These are phyloP conservation scores for Phytophthora syringae DNA, from an alignment of 352 stramenopile species.

Conservation along the genomic window DNA sequence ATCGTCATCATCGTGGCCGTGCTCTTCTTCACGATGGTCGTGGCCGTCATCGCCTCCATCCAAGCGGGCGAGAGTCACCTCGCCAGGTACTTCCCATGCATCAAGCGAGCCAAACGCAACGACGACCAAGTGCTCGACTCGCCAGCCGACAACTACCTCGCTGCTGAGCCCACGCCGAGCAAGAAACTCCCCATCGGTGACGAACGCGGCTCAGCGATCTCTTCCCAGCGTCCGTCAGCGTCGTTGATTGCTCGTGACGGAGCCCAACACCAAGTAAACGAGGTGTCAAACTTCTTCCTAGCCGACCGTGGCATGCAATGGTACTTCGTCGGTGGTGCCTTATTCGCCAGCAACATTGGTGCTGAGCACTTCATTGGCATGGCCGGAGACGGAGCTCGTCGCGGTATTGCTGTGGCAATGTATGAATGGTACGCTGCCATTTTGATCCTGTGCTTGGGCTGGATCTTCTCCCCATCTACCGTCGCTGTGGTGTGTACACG, in stretches of 20 bases:
- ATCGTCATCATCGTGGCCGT: constrained; percentile 42
- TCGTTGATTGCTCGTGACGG: constrained; percentile 41
- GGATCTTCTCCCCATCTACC: constrained; percentile 74
- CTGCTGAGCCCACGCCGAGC: constrained; percentile 25
- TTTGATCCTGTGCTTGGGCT: constrained; percentile 61
- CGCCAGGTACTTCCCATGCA: constrained; percentile 42
- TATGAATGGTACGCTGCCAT: constrained; percentile 72
- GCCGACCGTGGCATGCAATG: constrained; percentile 73
- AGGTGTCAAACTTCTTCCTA: constrained; percentile 67
- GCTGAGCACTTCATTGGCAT: constrained; percentile 80
- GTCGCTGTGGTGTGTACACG: constrained; percentile 60
- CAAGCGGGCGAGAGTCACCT: constrained; percentile 45
- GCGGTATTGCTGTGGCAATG: constrained; percentile 65
- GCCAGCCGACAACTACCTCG: constrained; percentile 33
- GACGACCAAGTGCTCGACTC: constrained; percentile 21
- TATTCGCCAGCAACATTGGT: constrained; percentile 77
- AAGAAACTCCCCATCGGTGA: constrained; percentile 42
- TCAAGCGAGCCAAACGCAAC: constrained; percentile 30
- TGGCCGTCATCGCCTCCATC: constrained; percentile 44
- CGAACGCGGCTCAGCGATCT: constrained; percentile 36
- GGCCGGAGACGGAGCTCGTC: constrained; percentile 63
- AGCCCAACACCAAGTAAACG: constrained; percentile 30
- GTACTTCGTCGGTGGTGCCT: constrained; percentile 66
- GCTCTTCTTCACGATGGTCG: constrained; percentile 42
- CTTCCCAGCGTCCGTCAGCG: constrained; percentile 27